Evolutionary conservation across 768 basidiomycete species (phyloP).

Genomic region (Tricholoma matsutake): DNA sequence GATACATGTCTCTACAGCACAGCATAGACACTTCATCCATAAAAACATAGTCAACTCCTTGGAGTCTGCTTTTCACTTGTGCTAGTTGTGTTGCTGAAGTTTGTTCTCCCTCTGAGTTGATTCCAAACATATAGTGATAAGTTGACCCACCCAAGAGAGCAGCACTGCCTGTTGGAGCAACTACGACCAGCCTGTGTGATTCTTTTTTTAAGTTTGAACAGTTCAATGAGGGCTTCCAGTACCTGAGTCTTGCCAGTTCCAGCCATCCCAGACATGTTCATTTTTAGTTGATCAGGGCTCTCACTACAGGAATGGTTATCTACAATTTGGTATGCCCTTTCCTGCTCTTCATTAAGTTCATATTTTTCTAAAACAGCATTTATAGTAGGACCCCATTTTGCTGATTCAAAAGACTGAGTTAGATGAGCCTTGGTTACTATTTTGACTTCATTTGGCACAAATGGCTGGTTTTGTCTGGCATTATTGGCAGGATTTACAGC

Average conservation of each 20-base stretch:
- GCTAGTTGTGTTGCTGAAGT: no score
- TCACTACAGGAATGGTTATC: slow-evolving; percentile 13
- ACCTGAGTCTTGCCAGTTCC: no score
- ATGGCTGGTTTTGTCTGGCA: no score
- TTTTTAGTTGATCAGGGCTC: slow-evolving; percentile 17
- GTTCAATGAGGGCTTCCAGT: no score
- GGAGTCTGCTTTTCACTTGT: background rate
- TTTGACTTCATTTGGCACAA: background rate
- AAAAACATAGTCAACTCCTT: slow-evolving; percentile 29
- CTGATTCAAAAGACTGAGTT: background rate
- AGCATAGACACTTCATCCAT: slow-evolving; percentile 31
- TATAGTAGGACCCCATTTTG: background rate
- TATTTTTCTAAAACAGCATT: no score
- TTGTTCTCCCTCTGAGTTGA: no score
- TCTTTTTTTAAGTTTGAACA: no score
- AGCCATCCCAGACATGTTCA: slow-evolving; percentile 20
- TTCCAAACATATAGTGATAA: slow-evolving; percentile 18
- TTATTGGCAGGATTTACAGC: no score
- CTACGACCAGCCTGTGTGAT: background rate
- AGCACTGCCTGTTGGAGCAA: slow-evolving; percentile 26
- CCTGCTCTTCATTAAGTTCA: background rate
- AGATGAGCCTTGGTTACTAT: background rate
- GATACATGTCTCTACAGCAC: no score
- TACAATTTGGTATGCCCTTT: slow-evolving; percentile 17
- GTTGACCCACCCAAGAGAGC: slow-evolving; percentile 24